Evolutionary conservation across 495 filamentous ascomycete species (phyloP), one percentile per base, ranked within the genome.

Genomic region (Penicillium malachiteum): DNA sequence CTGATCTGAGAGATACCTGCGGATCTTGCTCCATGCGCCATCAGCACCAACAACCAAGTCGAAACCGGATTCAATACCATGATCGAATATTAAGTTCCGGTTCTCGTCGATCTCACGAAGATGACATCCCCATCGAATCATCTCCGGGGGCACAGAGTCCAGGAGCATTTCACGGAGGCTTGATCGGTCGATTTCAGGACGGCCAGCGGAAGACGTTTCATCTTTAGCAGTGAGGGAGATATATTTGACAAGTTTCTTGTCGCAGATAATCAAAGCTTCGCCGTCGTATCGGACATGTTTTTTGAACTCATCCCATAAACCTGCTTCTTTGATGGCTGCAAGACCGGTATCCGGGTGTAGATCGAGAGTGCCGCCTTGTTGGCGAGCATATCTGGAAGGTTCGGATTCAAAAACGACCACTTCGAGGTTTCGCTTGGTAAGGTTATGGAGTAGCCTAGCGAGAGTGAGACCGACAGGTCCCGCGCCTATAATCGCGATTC

Each of bases 21-120:
- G 72, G 3, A 80, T 75, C 49, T 75, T 76, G 33, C 76, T 80
- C 78, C 83, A 85, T 10, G 81, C 81, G 13, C 85, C 83, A 54
- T 86, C 84, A 0, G 83, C 82, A 13, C 84, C 83, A 12, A 87
- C 74, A 0, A 87, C 69, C 5, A 86, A 64, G 57, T 86, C 57
- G 13, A 60, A 68, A 3, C 56, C 56, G 18, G 30, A 37, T 38
- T 66, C 60, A 2, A 21, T 48, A 13, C 64, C 57, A 9, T 64
- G 42, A 7, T 57, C 53, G 47, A 67, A 63, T 6, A 56, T 55
- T 12, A 65, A 46, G 11, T 57, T 63, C 39, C 46, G 57, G 21
- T 64, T 40, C n/a, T 61, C 45, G 14, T 59, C 59, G 11, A 70
- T 68, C 4, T 43, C 35, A 1, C 54, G 47, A 10, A 73, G 44